Evolutionary conservation across 2,329 filamentous ascomycete genomes (phyloP).

Genomic region (Aureobasidium leucospermi): DNA sequence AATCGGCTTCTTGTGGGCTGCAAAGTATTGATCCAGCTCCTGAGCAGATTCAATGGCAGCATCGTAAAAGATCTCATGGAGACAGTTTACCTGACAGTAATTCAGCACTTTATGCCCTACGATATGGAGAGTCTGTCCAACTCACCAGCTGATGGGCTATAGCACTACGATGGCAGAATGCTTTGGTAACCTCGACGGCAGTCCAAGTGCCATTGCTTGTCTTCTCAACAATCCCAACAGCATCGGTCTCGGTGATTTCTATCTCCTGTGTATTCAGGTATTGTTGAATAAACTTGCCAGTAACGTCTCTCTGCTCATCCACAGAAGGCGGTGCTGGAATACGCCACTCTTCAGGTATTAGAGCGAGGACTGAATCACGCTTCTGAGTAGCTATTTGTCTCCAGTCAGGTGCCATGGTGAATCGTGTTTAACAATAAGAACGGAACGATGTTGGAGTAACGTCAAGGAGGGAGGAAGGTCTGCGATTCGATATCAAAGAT

Average conservation of each 20-base stretch:
- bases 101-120: background rate
- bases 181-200: conserved; percentile 47
- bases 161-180: conserved; percentile 51
- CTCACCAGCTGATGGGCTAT: conserved; percentile 43
- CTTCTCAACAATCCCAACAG: conserved; percentile 48
- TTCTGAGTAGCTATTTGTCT: conserved; percentile 45
- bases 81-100: conserved; percentile 24
- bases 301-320: conserved; percentile 49
- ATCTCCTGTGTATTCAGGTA: conserved; percentile 48
- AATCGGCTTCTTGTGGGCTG: conserved; percentile 30
- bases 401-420: conserved; percentile 34
- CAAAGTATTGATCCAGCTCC: conserved; percentile 34
- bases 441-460: background rate
- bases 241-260: conserved; percentile 55
- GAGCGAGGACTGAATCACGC: conserved; percentile 44
- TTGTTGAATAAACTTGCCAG: conserved; percentile 49
- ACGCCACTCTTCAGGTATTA: conserved; percentile 53
- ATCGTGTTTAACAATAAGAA: background rate
- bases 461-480: background rate
- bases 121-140: background rate
- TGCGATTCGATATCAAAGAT: background rate
- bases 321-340: conserved; percentile 41
- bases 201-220: conserved; percentile 50
- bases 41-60: conserved; percentile 37
- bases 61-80: conserved; percentile 45